Evolutionary conservation across 495 filamentous ascomycete genomes (phyloP), one percentile per base, ranked within the genome.

Genomic region (Xylaria nigripes): DNA sequence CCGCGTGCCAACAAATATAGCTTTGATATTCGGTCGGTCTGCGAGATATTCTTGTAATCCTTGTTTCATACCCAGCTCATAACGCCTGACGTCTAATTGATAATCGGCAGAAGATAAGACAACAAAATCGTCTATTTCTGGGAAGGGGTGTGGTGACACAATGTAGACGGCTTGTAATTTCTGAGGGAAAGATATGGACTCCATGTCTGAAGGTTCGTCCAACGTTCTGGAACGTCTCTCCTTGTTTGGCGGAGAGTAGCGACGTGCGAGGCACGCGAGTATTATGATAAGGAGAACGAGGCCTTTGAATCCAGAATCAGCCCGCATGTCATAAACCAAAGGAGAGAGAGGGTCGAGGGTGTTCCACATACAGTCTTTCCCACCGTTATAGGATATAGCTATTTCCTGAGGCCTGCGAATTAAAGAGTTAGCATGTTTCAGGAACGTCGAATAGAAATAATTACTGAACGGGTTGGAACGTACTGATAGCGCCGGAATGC

Each of bases 361-460:
- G 32, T 19, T 43, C 10, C 32, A 45, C 53, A 22, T 55, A 55
- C 93, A 98, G 80, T 98, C 93, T 69, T 98, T 98, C 42, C 93
- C 93, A 71, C 93, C 93, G 60, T 98, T 98, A 67, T 96, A 98
- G 45, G 94, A 94, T 54, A 98, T 76, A 9, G 92, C 90, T 44
- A 97, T 76, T 59, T 94, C 78, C 45, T 84, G 74, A 50, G 86
- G 80, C 47, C 87, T 90, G 56, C 59, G 21, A 21, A 40, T 16
- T 16, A 6, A 21, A 48, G 59, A n/a, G 19, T 50, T 8, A n/a
- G 57, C 41, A 51, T 45, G 38, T 25, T 18, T 18, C 25, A 27
- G 47, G 59, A 41, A 21, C 45, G 12, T 43, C 3, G 38, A 18
- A 25, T 16, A 29, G 18, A n/a, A 30, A 25, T 32, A 10, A 3